Base-by-base conservation (phyloP, 441 rosid genomes). In the Theobroma grandiflorum region DNA sequence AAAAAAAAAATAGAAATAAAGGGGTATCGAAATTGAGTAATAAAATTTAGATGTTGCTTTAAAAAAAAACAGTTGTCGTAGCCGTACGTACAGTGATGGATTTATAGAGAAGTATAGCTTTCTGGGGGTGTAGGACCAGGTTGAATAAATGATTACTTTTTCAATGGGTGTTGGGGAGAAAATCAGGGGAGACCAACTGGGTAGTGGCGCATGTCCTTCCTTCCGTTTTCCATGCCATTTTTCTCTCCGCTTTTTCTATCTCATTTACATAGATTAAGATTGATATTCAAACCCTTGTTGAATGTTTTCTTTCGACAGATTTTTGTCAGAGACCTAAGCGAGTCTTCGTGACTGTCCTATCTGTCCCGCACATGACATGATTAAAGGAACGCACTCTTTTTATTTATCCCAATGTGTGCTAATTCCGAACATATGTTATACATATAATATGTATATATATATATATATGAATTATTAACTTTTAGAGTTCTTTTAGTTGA, bases 51-150 rank as follows among this genome's bases (percentile, higher is more conserved):
- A 53, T 49, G 4, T 11, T 47, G 31, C 31, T 26, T 26, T 26
- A 26, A 26, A 26, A 26, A 26, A 26, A 1, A 26, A 26, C 31
- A 26, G 31, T 26, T 26, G 1, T 26, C 31, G 31, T 26, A 8
- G 1, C 31, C 31, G 20, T 57, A 40, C 31, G 31, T 26, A 57
- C 61, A 57, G 31, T 57, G 61, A n/a, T 6, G 31, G 20, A 35
- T 64, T 18, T 18, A 40, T 40, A n/a, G 50, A 66, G 49, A 66
- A 66, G 31, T 26, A 26, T 26, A 26, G 31, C 31, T n/a, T 66
- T 18, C 20, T 40, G 71, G 12, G 33, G 50, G 49, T 66, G 71
- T 66, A 66, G 31, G 71, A 20, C 71, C 71, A 66, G 3, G 49
- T 4, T 40, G 49, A 40, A 66, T 65, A 65, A 65, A 53, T 53